Percentiles rank a stretch among this genome's conserved stretches.
phyloP scores from a whole-genome alignment of 2,329 filamentous ascomycete genomes.

The Trichoderma sp. region DNA sequence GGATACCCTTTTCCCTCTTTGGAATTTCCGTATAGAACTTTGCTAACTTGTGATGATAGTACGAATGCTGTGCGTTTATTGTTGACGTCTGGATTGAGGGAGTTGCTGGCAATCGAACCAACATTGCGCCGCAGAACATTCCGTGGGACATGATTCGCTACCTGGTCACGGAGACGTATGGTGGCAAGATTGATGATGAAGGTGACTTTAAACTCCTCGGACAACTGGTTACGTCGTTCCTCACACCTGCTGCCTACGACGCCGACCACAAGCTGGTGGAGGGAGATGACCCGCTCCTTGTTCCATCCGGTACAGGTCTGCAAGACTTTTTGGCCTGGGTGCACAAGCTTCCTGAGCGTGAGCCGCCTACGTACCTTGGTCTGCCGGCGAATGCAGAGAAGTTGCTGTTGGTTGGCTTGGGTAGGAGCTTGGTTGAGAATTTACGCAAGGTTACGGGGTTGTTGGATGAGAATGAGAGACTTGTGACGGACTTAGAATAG shows the following conservation, averaged over 20 bases:
- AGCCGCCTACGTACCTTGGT: conserved; percentile 92
- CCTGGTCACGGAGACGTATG: conserved; percentile 90
- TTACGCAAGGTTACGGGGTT: conserved; percentile 81
- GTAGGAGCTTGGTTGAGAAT: conserved; percentile 79
- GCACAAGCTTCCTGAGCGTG: conserved; percentile 84
- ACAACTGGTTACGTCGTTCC: conserved; percentile 70
- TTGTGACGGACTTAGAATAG: conserved; percentile 62
- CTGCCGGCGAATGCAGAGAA: conserved; percentile 97
- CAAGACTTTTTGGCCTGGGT: conserved; percentile 91
- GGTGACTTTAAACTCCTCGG: conserved; percentile 74
- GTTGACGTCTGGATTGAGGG: conserved; percentile 92
- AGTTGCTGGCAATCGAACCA: conserved; percentile 79
- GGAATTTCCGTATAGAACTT: background rate
- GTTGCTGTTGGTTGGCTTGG: conserved; percentile 82
- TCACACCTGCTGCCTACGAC: conserved; percentile 88
- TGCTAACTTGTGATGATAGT: conserved; percentile 49
- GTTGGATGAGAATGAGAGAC: conserved; percentile 89
- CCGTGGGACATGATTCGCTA: conserved; percentile 96
- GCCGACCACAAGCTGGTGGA: conserved; percentile 87
- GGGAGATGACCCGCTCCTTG: conserved; percentile 62
- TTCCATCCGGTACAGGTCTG: conserved; percentile 78
- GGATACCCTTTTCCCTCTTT: conserved; percentile 37
- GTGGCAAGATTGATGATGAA: conserved; percentile 94
- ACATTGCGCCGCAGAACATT: conserved; percentile 88
- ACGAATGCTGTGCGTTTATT: conserved; percentile 95